Percentiles rank a stretch among this genome's conserved stretches.
These are phyloP conservation scores for Pochonia chlamydosporia DNA, from an alignment of 2,329 filamentous ascomycete genomes.

Conservation along the genomic window DNA sequence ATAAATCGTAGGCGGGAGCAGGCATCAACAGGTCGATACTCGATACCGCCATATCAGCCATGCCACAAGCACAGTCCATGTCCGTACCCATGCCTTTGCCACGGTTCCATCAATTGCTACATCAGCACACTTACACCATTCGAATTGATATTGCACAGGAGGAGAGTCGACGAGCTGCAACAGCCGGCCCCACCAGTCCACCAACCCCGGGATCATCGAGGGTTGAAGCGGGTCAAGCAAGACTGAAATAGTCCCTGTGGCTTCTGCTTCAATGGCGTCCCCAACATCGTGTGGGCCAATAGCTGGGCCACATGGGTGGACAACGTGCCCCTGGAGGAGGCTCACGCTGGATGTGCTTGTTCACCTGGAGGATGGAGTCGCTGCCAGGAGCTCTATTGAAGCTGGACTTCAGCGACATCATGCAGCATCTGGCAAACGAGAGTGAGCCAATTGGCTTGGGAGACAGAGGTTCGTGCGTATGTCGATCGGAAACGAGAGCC, in stretches of 20 bases:
- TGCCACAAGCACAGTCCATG: no score
- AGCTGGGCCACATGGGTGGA: slow-evolving; percentile 34
- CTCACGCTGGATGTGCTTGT: slow-evolving; percentile 1
- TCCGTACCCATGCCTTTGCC: no score
- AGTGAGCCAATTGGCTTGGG: slow-evolving; percentile 1
- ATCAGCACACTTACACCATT: no score
- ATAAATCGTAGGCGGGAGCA: no score
- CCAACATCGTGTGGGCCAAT: slow-evolving; percentile 30
- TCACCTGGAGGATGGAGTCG: not conserved
- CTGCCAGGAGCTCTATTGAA: no score
- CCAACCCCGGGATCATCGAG: slow-evolving; percentile 1
- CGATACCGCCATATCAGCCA: no score
- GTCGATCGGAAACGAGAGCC: not conserved
- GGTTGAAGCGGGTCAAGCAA: not conserved
- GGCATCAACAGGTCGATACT: no score
- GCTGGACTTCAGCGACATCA: not conserved
- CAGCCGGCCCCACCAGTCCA: not conserved
- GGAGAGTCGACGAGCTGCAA: no score
- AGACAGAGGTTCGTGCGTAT: not conserved
- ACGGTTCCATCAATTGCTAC: no score
- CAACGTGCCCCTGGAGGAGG: slow-evolving; percentile 19
- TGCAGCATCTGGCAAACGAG: not conserved
- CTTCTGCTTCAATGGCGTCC: slow-evolving; percentile 1
- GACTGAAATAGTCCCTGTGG: not conserved
- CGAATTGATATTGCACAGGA: no score